A percentile compares a stretch with the other conserved stretches of the same genome.
Conservation (phyloP, 805 yeast genomes). For the Candida taoyuanica region DNA sequence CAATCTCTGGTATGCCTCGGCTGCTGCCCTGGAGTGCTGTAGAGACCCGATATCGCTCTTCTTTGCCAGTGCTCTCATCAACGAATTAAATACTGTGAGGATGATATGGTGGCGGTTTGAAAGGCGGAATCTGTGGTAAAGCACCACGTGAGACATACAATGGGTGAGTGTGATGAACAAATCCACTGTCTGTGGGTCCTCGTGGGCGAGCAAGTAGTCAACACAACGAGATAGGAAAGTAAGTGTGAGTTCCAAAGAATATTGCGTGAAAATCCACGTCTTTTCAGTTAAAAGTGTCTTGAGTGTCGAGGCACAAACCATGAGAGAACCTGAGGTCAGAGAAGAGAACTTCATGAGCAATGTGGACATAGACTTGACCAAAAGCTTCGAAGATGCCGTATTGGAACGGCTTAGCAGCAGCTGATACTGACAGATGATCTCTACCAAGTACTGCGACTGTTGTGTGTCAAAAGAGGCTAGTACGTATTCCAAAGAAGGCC, state of each 20-base stretch:
- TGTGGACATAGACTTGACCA: slow-evolving; percentile 18
- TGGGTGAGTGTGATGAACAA: slow-evolving; percentile 36
- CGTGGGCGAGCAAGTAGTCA: slow-evolving; percentile 3
- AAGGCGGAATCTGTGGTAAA: slow-evolving; percentile 66
- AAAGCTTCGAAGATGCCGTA: slow-evolving; percentile 1
- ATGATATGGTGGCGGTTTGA: slow-evolving; percentile 71
- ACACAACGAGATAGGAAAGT: slow-evolving; percentile 32
- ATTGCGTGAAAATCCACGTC: slow-evolving; percentile 61
- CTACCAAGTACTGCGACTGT: slow-evolving; percentile 15
- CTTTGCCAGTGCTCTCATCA: slow-evolving; percentile 44
- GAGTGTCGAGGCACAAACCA: slow-evolving; percentile 23
- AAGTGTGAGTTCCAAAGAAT: slow-evolving; percentile 53
- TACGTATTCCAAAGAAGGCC: slow-evolving; percentile 17
- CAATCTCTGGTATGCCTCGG: slow-evolving; percentile 50
- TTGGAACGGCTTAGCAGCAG: slow-evolving; percentile 10
- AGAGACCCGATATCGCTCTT: slow-evolving; percentile 21
- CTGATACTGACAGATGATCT: slow-evolving; percentile 21
- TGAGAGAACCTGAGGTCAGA: slow-evolving; percentile 1
- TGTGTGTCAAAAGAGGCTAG: slow-evolving; percentile 19
- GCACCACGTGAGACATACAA: slow-evolving; percentile 53
- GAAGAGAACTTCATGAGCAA: slow-evolving; percentile 3
- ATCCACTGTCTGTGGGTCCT: slow-evolving; percentile 5
- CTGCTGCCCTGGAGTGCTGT: slow-evolving; percentile 30
- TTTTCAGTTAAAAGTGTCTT: slow-evolving; percentile 43
- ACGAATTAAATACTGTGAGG: slow-evolving; percentile 40